Base-by-base conservation (phyloP, 106 monocot species). In the Allium cepa region DNA sequence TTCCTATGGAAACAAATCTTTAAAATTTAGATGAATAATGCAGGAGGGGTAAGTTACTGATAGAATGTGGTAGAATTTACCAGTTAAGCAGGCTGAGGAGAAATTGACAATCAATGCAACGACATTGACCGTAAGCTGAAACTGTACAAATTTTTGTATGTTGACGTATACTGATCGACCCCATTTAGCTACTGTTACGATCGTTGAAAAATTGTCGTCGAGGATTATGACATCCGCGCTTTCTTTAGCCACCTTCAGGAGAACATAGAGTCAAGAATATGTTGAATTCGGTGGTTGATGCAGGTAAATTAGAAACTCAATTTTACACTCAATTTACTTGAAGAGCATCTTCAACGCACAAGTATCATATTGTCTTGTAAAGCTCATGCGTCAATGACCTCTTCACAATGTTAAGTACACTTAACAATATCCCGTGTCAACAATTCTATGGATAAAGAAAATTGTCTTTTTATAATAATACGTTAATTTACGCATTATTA, bases 101-200 rank as follows among this genome's bases (percentile, higher is more conserved):
- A 88, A 88, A 68, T 88, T 88, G 57, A 84, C 88, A 15, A 88
- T 64, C 15, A 88, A 49, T 27, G 88, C 88, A 75, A 88, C 88
- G 3, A 84, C 60, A 76, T 84, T 88, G 27, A 84, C 88, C 17
- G 84, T 88, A 17, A 88, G 76, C 59, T 88, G 88, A 68, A 88
- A 88, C 76, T 88, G 88, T 51, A 88, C 88, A 78, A 88, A 88
- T 63, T 88, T 88, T 61, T 88, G 88, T 62, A 88, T 88, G 69
- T 88, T 84, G 9, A 84, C 68, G 60, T 84, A 88, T 8, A 88
- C 84, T 12, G 88, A 88, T 46, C 88, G 88, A 14, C 88, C 88
- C 88, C 88, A 88, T 76, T 88, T 88, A n/a, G 84, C 84, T 17
- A 88, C 88, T n/a, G 80, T 88, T 9, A 81, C 81, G 67, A 88